Conservation (phyloP, 345 rosid species). For the Eucalyptus cloeziana region DNA sequence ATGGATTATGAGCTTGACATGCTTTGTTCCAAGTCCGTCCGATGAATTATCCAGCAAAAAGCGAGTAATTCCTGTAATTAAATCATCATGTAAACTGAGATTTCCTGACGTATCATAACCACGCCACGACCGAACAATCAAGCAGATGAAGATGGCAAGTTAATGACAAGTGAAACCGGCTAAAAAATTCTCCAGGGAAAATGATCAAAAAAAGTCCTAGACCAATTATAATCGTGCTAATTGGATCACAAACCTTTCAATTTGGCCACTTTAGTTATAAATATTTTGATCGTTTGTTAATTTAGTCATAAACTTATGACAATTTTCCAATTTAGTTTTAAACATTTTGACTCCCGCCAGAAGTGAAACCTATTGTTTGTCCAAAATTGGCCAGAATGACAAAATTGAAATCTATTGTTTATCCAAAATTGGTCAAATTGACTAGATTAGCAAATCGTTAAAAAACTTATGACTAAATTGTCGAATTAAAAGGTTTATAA, state of each 20-base stretch:
- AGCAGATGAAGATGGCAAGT: not conserved
- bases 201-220: not conserved
- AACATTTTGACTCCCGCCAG: not conserved
- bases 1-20: not conserved
- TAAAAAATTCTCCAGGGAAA: not conserved
- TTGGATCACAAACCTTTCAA: not conserved
- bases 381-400: not conserved
- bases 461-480: rapidly evolving
- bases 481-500: too few species aligned
- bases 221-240: too few species aligned
- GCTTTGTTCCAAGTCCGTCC: not conserved
- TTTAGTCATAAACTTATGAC: not conserved
- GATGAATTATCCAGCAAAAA: not conserved
- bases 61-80: not conserved
- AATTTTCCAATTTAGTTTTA: not conserved
- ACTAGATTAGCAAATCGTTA: not conserved
- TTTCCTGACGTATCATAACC: not conserved
- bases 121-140: not conserved
- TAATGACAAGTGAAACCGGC: not conserved
- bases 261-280: not conserved
- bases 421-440: not conserved
- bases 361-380: not conserved
- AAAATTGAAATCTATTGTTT: not conserved
- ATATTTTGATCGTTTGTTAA: not conserved
- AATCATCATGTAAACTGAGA: not conserved